Base-by-base conservation (phyloP, 2,329 filamentous ascomycete species). In the Emmonsiellopsis sp. region DNA sequence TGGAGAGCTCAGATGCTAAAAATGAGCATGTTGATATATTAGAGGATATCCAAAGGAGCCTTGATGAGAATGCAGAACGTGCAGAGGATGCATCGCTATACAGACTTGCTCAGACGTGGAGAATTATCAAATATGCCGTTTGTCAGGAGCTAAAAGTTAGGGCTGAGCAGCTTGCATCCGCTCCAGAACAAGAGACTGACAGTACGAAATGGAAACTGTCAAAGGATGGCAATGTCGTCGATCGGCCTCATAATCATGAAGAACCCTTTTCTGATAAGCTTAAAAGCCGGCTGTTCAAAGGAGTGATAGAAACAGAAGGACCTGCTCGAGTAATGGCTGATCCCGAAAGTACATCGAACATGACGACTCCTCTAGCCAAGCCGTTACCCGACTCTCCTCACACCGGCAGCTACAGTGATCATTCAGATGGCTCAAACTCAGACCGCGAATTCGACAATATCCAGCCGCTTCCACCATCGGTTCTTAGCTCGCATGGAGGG, bases 31-130 rank as follows among this genome's bases (percentile, higher is more conserved):
- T 53, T 10, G 58, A 67, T 51, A 56, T 61, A 7, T 56, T 74
- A 37, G 62, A 59, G 9, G 61, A 61, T 7, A 57, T 77, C 42
- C 56, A 71, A 17, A 68, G 72, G 8, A 70, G 72, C 5, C 75
- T 82, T 49, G 71, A 77, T 51, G 71, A 75, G 36, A 84, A 83
- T 64, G 77, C 77, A 5, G 68, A 73, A 45, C 72, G 77, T 57
- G 79, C 79, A 31, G 72, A 80, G 56, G 67, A 71, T 53, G 72
- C 74, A 36, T 73, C 74, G 40, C 66, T 76, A 56, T 70, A 76
- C 58, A 72, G 76, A 52, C 67, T 80, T 45, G 77, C 81, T 34
- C 77, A 83, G 57, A 79, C 79, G 17, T 85, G 81, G 81, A 75
- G 74, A 52, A 74, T 84, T 21, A 65, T 82, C 36, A 77, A 75